Evolutionary conservation across 73 alveolate species (phyloP).

Genomic region (Tetrahymena borealis): DNA sequence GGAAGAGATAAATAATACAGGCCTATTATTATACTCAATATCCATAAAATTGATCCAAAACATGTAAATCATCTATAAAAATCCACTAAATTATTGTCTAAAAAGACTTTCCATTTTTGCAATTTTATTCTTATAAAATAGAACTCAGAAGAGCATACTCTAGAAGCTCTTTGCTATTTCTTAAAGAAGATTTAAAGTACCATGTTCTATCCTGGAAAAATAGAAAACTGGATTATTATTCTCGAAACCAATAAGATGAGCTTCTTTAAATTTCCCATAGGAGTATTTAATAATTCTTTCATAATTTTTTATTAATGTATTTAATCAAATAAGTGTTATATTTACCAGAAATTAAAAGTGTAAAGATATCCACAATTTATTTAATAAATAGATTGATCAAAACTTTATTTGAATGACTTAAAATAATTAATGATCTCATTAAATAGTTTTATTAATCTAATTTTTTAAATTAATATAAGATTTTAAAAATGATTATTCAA

Average conservation of each 20-base stretch:
- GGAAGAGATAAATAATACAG: neutral
- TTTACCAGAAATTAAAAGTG: no score
- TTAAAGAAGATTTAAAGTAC: neutral
- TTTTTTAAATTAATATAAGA: neutral
- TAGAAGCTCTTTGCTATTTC: neutral
- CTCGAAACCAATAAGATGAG: neutral
- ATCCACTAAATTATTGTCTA: neutral
- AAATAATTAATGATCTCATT: no score
- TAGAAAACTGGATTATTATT: neutral
- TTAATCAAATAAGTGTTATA: neutral
- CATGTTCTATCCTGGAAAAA: neutral
- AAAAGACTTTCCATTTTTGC: no score
- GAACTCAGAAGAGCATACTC: neutral
- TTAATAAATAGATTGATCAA: no score
- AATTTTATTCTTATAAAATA: neutral
- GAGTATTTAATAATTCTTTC: neutral
- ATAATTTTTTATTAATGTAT: neutral
- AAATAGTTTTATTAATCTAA: no score
- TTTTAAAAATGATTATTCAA: neutral
- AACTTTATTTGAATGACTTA: no score
- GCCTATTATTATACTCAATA: neutral
- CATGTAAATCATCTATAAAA: no score
- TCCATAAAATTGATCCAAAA: neutral
- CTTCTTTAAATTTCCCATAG: neutral
- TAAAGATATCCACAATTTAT: no score